Base-by-base conservation (phyloP, 1,284 basidiomycete genomes). In the Gymnopus androsaceus region DNA sequence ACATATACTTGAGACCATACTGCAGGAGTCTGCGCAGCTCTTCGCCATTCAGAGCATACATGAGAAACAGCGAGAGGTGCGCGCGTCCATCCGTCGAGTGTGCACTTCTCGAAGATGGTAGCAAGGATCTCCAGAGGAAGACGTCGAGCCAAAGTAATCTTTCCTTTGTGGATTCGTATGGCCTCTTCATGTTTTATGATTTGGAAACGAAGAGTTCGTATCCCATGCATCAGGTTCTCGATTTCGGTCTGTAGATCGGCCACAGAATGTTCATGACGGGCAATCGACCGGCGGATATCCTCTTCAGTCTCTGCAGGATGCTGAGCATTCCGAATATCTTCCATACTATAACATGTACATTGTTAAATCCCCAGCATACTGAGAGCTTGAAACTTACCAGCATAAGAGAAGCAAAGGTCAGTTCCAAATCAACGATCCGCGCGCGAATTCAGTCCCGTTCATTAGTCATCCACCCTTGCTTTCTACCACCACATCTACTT, bases 1-100 rank as follows among this genome's bases (percentile, higher is more conserved):
- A 84, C 71, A 57, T 82, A 80, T 51, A 87, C 61, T 60, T 79
- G 72, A 4, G 82, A 82, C 85, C 85, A 87, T 28, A 85, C 76
- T 21, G 73, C 71, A 23, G 84, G 81, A 31, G 45, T 34, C 48
- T 66, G 68, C 4, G 81, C 73, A 0, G 82, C 83, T 60, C 71
- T 74, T 51, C 83, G 75, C 85, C 85, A 88, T 54, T 78, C 70
- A 3, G 78, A 75, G 62, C 83, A 87, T 33, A 86, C 83, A 50
- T 84, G 81, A 12, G 83, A 85, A 40, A 76, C 75, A 42, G 75
- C 72, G 17, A 86, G 65, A 14, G 84, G 84, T 9, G 78, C 82
- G 21, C 75, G 75, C 17, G 77, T 78, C 79, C 81, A 85, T 11
- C 80, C 80, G 47, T 74, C 72, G 21, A 67, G 67, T 7, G 78